phyloP scores from a whole-genome alignment of 1,139 yeast genomes.

The Candida sanyaensis region DNA sequence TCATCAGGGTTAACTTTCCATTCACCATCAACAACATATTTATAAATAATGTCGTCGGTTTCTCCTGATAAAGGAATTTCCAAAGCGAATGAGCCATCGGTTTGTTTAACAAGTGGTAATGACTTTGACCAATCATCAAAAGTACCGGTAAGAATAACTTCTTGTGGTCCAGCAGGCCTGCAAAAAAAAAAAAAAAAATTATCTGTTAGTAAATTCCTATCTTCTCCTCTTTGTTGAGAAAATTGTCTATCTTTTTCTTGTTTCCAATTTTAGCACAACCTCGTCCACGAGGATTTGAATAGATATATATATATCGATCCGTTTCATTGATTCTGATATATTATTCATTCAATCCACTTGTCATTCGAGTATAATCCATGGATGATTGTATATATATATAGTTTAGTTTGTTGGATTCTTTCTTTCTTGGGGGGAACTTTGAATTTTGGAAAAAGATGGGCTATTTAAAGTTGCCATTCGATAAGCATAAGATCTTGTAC shows the following conservation, averaged over 20 bases:
- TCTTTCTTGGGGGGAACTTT: background rate
- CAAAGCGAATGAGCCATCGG: conserved; percentile 60
- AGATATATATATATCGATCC: no score
- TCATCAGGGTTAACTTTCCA: conserved; percentile 58
- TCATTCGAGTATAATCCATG: no score
- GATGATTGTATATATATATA: no score
- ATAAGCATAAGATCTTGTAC: conserved; percentile 9
- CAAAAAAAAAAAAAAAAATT: conserved; percentile 7
- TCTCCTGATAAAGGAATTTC: conserved; percentile 53
- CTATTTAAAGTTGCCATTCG: no score
- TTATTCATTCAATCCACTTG: no score
- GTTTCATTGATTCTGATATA: no score
- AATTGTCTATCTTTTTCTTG: background rate
- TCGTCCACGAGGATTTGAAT: no score
- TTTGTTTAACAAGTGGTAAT: conserved; percentile 57
- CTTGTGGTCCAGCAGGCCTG: conserved; percentile 76
- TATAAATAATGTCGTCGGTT: conserved; percentile 53
- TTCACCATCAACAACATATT: conserved; percentile 74
- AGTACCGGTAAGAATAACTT: conserved; percentile 73
- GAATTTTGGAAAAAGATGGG: no score
- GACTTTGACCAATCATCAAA: conserved; percentile 75
- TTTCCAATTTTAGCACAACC: no score
- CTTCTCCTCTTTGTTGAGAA: background rate
- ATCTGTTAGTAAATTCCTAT: conserved; percentile 1
- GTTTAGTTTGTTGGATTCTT: background rate